Evolutionary conservation across 2,329 filamentous ascomycete genomes (phyloP).

Genomic region (Nothophoma quercina): DNA sequence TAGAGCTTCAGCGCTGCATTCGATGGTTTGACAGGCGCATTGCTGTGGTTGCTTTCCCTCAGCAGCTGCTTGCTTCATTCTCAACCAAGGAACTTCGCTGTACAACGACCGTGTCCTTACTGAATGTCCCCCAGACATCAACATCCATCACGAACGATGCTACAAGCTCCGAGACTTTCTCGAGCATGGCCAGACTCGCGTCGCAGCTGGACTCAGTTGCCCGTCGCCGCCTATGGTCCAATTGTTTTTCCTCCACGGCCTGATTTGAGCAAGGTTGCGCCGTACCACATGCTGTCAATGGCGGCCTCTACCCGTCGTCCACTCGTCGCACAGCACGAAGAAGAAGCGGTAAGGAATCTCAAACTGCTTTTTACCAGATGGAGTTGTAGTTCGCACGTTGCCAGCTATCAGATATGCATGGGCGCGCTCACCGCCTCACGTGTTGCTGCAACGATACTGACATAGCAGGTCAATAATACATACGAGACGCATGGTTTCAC

Average conservation of each 20-base stretch:
- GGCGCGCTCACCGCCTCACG: constrained; percentile 37
- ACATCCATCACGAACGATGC: background rate
- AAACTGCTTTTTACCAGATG: constrained; percentile 36
- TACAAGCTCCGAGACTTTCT: constrained; percentile 1
- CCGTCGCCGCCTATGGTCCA: constrained; percentile 42
- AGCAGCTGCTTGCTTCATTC: background rate
- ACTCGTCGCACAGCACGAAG: constrained; percentile 29
- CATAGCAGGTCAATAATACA: constrained; percentile 26
- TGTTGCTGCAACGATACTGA: constrained; percentile 22
- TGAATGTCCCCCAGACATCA: background rate
- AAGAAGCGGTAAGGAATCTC: constrained; percentile 47
- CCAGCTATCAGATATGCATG: constrained; percentile 33
- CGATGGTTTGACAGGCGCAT: background rate
- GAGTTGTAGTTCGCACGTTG: constrained; percentile 35
- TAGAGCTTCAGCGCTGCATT: background rate
- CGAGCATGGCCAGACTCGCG: constrained; percentile 9
- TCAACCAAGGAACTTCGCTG: background rate
- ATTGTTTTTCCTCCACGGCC: constrained; percentile 27
- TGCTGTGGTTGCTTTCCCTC: background rate
- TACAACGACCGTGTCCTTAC: background rate
- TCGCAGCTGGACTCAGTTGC: constrained; percentile 23
- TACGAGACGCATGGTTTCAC: constrained; percentile 9
- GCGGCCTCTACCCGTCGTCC: constrained; percentile 21
- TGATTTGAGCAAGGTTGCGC: constrained; percentile 25
- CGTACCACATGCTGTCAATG: constrained; percentile 30